Percentiles rank a stretch among this genome's conserved stretches.
phyloP scores from a whole-genome alignment of 305 asterid species.

The Rubia tinctorum region DNA sequence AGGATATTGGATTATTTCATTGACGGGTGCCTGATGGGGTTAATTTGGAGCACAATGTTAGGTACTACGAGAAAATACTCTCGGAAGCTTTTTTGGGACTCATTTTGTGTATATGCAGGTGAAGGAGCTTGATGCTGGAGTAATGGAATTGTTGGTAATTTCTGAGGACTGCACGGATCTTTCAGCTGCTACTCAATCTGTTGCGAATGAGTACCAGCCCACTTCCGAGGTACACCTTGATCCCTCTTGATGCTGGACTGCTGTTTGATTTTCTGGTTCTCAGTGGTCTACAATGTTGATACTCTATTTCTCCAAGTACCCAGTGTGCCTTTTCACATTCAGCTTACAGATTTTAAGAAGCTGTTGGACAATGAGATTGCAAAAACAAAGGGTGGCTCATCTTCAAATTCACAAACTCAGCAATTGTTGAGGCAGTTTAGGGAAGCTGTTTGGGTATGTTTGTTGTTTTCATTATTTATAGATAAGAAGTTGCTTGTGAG shows the following conservation, averaged over 20 bases:
- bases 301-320: not conserved
- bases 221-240: constrained; percentile 45
- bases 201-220: constrained; percentile 56
- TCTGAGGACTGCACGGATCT: constrained; percentile 65
- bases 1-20: not conserved
- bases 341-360: constrained; percentile 73
- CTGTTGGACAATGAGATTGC: constrained; percentile 59
- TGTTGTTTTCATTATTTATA: not conserved
- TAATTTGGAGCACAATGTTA: not conserved
- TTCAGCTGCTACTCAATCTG: constrained; percentile 57
- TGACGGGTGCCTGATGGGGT: not conserved
- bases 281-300: not conserved
- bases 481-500: not conserved
- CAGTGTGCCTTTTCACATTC: constrained; percentile 27
- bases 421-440: constrained; percentile 63
- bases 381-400: constrained; percentile 38
- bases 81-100: not conserved
- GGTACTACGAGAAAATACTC: not conserved
- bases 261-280: not conserved
- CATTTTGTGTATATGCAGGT: constrained; percentile 44
- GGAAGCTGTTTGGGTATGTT: constrained; percentile 87
- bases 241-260: not conserved
- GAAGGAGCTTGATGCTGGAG: constrained; percentile 70
- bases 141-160: constrained; percentile 52
- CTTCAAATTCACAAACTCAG: constrained; percentile 46